Evolutionary conservation across 2,329 filamentous ascomycete genomes (phyloP).

Genomic region (Ambrosiella beaveri): DNA sequence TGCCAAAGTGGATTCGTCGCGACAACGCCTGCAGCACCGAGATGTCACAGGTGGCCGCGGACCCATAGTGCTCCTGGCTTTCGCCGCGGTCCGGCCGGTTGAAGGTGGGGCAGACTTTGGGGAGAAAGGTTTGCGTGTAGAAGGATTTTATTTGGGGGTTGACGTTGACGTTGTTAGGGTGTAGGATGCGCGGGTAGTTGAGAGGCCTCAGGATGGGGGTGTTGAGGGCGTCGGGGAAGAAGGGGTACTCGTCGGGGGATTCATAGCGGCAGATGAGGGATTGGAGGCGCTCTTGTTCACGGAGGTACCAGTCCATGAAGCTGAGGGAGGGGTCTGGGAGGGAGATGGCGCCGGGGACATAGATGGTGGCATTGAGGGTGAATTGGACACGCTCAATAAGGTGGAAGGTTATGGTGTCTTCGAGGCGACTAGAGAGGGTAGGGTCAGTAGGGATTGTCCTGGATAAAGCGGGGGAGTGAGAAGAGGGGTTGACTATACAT

Average conservation of each 20-base stretch:
- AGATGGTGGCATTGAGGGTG: conserved; percentile 77
- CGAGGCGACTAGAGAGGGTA: conserved; percentile 54
- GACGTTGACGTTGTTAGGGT: conserved; percentile 77
- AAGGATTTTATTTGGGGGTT: conserved; percentile 73
- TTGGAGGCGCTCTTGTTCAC: conserved; percentile 77
- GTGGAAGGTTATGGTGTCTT: conserved; percentile 95
- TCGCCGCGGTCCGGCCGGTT: conserved; percentile 67
- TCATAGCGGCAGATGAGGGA: conserved; percentile 89
- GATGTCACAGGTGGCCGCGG: conserved; percentile 79
- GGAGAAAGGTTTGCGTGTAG: conserved; percentile 71
- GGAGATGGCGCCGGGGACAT: conserved; percentile 59
- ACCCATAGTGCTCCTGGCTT: conserved; percentile 87
- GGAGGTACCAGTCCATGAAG: conserved; percentile 88
- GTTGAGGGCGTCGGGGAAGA: conserved; percentile 72
- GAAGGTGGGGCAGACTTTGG: conserved; percentile 62
- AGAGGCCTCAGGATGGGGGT: conserved; percentile 73
- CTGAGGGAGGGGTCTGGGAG: conserved; percentile 59
- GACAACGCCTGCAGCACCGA: conserved; percentile 77
- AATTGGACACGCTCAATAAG: conserved; percentile 98
- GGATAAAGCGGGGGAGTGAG: not conserved
- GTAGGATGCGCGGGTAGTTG: conserved; percentile 72
- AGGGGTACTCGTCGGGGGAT: conserved; percentile 91
- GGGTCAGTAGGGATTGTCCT: not conserved
- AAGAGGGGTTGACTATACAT: conserved; percentile 44
- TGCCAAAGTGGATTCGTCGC: conserved; percentile 87